These are phyloP conservation scores for Sphenostylis stenocarpa DNA, from an alignment of 306 rosid genomes.

Conservation along the genomic window DNA sequence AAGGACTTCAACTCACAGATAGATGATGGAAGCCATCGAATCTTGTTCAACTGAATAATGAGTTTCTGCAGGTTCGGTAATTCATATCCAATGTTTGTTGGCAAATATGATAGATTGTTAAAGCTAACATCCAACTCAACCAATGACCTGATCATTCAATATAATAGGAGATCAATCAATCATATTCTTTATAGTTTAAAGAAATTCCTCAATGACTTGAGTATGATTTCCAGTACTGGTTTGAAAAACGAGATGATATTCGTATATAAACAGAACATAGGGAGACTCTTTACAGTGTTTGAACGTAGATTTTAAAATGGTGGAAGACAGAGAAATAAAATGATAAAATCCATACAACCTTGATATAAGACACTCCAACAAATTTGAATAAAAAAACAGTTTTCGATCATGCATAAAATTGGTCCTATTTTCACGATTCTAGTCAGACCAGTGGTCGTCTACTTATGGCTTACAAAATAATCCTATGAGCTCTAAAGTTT, in stretches of 20 bases:
- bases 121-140: constrained; percentile 95
- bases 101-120: constrained; percentile 78
- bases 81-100: constrained; percentile 88
- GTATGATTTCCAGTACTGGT: background rate
- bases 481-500: background rate
- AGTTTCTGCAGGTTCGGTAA: constrained; percentile 70
- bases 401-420: background rate
- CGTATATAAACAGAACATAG: constrained; percentile 21
- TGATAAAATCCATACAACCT: background rate
- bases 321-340: background rate
- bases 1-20: constrained; percentile 80
- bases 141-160: constrained; percentile 66
- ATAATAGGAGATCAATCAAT: background rate
- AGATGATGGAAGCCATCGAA: constrained; percentile 85
- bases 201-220: background rate
- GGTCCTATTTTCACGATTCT: background rate
- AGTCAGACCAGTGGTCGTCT: background rate
- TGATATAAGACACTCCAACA: background rate
- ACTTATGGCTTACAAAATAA: constrained; percentile 1
- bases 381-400: background rate
- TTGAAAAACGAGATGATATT: background rate
- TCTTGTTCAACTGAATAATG: constrained; percentile 71
- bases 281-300: background rate
- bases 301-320: background rate
- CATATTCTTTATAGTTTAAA: background rate